phyloP scores from a whole-genome alignment of 2,329 filamentous ascomycete genomes.

The Gyromitra esculenta region DNA sequence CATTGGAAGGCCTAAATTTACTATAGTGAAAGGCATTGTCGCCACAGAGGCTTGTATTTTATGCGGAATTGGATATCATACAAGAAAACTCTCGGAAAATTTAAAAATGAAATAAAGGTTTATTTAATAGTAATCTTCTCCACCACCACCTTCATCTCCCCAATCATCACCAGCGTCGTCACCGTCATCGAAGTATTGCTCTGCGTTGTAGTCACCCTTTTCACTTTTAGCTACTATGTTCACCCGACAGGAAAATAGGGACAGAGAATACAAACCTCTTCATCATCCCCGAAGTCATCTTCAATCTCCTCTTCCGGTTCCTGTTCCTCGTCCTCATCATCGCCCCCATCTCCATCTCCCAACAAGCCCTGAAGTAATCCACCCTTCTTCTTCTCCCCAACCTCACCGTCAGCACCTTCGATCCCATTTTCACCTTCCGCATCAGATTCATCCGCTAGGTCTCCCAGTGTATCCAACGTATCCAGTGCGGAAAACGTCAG shows the following conservation, averaged over 20 bases:
- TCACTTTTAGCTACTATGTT: constrained; percentile 4
- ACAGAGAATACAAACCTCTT: constrained; percentile 48
- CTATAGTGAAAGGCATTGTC: constrained; percentile 24
- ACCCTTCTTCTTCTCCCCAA: constrained; percentile 58
- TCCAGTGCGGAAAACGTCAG: constrained; percentile 56
- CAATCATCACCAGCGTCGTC: constrained; percentile 57
- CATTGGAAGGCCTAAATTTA: constrained; percentile 7
- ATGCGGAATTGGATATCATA: constrained; percentile 34
- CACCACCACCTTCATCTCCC: constrained; percentile 55
- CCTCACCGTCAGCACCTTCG: constrained; percentile 60
- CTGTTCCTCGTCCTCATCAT: constrained; percentile 55
- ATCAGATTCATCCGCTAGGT: constrained; percentile 53
- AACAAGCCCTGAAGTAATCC: constrained; percentile 54
- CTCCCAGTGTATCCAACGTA: constrained; percentile 45
- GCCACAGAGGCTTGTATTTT: constrained; percentile 26
- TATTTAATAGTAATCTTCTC: constrained; percentile 55
- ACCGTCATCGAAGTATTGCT: constrained; percentile 58
- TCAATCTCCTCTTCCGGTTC: constrained; percentile 56
- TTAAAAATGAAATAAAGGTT: not conserved
- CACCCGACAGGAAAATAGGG: not conserved
- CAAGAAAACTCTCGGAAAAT: constrained; percentile 9
- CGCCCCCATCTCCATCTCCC: constrained; percentile 58
- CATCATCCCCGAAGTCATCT: constrained; percentile 58
- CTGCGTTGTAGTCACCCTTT: constrained; percentile 58
- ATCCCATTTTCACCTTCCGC: constrained; percentile 53